Conservation (phyloP, 768 basidiomycete genomes). For the Mycena filopes region DNA sequence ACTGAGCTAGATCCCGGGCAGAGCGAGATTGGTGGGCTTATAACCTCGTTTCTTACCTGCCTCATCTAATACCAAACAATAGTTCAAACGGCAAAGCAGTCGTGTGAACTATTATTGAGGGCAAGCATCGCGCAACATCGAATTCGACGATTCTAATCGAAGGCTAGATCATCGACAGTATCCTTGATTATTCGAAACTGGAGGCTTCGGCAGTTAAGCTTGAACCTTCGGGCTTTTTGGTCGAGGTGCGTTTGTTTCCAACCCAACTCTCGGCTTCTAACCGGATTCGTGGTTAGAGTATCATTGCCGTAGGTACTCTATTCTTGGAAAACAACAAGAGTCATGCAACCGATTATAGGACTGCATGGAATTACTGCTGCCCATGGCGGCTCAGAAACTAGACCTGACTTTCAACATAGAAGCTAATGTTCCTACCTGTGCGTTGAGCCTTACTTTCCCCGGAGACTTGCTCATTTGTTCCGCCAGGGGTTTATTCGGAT, state of each 20-base stretch:
- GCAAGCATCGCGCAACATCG: conserved; percentile 40
- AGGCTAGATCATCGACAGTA: conserved; percentile 78
- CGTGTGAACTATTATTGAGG: conserved; percentile 79
- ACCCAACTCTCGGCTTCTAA: conserved; percentile 3
- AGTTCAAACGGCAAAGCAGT: conserved; percentile 84
- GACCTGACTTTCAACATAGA: conserved; percentile 81
- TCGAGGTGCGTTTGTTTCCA: conserved; percentile 57
- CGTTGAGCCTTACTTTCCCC: conserved; percentile 28
- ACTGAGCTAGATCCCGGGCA: conserved; percentile 77
- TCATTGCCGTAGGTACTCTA: conserved; percentile 64
- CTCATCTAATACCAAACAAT: conserved; percentile 18
- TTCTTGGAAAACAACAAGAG: not conserved
- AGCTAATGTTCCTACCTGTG: conserved; percentile 72
- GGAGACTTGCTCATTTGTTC: conserved; percentile 2
- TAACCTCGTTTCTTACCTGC: not conserved
- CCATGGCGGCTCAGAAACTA: conserved; percentile 80
- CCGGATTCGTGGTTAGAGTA: conserved; percentile 51
- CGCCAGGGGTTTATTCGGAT: conserved; percentile 74
- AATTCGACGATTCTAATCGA: conserved; percentile 15
- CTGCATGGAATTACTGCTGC: conserved; percentile 79
- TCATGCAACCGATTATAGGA: conserved; percentile 53
- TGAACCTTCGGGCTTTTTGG: conserved; percentile 71
- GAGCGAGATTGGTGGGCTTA: conserved; percentile 68
- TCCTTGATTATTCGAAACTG: conserved; percentile 82
- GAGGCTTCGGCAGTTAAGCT: conserved; percentile 82